These are phyloP conservation scores for Lactifluus rugatus DNA, from an alignment of 768 basidiomycete genomes.

Conservation along the genomic window DNA sequence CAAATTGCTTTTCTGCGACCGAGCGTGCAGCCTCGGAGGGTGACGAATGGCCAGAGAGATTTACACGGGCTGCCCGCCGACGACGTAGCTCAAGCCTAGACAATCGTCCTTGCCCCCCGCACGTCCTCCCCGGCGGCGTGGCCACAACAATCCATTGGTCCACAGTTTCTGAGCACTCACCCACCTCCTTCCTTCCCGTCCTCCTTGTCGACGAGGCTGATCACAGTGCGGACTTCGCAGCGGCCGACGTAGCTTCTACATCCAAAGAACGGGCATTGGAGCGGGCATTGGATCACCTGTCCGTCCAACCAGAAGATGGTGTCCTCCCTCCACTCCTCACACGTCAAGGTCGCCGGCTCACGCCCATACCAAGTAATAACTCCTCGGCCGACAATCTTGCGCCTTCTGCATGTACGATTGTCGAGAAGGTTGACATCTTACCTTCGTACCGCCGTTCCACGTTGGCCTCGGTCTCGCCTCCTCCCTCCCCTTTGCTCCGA, in stretches of 20 bases:
- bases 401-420: background rate
- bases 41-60: constrained; percentile 52
- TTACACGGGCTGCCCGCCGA: constrained; percentile 51
- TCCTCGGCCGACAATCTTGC: constrained; percentile 12
- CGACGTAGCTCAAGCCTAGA: constrained; percentile 34
- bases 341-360: background rate
- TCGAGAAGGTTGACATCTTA: background rate
- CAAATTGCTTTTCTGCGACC: constrained; percentile 47
- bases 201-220: constrained; percentile 11
- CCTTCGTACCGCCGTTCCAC: background rate
- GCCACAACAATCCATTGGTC: constrained; percentile 16
- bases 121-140: constrained; percentile 12
- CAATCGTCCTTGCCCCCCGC: constrained; percentile 16
- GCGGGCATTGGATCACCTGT: background rate
- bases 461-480: background rate
- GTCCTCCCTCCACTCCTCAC: constrained; percentile 9
- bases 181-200: constrained; percentile 14
- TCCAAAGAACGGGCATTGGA: background rate
- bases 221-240: too few species aligned
- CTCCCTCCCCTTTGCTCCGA: constrained; percentile 7
- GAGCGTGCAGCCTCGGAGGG: constrained; percentile 48
- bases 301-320: background rate
- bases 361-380: constrained; percentile 18
- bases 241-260: background rate
- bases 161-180: constrained; percentile 13